Conservation (phyloP, 805 yeast genomes). For the Candida anglica region DNA sequence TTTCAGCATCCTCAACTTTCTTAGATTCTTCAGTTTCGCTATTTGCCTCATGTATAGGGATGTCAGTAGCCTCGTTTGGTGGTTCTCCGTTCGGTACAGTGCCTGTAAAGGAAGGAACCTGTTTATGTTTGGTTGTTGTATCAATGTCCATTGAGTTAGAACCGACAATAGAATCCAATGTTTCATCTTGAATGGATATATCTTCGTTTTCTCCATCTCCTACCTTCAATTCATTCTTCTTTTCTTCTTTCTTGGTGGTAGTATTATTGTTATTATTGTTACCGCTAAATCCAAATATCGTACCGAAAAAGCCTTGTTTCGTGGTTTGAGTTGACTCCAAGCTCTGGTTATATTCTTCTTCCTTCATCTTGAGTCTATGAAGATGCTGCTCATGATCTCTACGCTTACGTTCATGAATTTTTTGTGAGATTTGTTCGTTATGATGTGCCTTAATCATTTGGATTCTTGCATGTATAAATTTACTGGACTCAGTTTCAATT, state of each 20-base stretch:
- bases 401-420: constrained; percentile 35
- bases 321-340: not conserved
- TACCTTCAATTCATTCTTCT: too few species aligned
- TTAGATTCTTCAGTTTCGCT: not conserved
- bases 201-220: too few species aligned
- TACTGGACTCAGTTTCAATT: constrained; percentile 33
- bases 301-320: constrained; percentile 4
- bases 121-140: too few species aligned
- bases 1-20: not conserved
- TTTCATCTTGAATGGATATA: too few species aligned
- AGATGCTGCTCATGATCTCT: constrained; percentile 37
- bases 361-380: constrained; percentile 30
- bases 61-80: not conserved
- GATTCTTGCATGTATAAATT: constrained; percentile 35
- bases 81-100: not conserved
- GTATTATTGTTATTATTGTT: too few species aligned
- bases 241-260: not conserved
- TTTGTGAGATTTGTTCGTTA: constrained; percentile 29
- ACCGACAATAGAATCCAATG: too few species aligned
- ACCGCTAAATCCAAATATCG: constrained; percentile 4
- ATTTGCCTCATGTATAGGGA: not conserved
- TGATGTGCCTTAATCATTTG: constrained; percentile 35
- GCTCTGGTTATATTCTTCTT: constrained; percentile 32
- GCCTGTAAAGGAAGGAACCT: too few species aligned
- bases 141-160: too few species aligned